Evolutionary conservation across 495 filamentous ascomycete species (phyloP).

Genomic region (Tuber melanosporum): DNA sequence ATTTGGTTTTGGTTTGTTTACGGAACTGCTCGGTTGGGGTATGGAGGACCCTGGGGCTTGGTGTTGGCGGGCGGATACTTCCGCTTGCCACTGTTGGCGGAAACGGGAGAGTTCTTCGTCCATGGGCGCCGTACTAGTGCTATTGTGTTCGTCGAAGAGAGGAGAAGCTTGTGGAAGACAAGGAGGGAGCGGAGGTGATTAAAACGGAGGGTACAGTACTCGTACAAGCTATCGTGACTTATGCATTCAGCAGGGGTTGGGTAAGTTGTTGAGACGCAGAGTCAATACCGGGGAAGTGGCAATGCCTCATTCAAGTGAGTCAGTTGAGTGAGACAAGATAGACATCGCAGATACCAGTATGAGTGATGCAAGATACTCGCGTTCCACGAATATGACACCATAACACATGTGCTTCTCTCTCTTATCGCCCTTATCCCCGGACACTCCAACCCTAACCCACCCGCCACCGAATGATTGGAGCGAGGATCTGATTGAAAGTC

Average conservation of each 20-base stretch:
- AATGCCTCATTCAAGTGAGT: not conserved
- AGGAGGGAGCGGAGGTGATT: not conserved
- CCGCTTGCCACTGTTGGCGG: conserved; percentile 73
- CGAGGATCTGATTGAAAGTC: not conserved
- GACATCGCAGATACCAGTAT: not conserved
- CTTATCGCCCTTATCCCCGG: not conserved
- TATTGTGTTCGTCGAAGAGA: not conserved
- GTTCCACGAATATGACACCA: not conserved
- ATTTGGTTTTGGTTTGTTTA: conserved; percentile 6
- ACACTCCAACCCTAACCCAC: not conserved
- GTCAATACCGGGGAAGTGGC: not conserved
- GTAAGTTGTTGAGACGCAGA: not conserved
- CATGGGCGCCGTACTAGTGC: conserved; percentile 44
- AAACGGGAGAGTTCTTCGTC: conserved; percentile 70
- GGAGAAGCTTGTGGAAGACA: not conserved
- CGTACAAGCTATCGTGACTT: not conserved
- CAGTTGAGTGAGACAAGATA: not conserved
- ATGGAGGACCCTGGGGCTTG: not conserved
- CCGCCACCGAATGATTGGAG: not conserved
- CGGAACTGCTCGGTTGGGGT: conserved; percentile 4
- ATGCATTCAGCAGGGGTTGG: not conserved
- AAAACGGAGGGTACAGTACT: not conserved
- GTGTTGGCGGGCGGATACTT: conserved; percentile 58
- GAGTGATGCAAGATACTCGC: not conserved
- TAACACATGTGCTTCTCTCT: not conserved